A percentile compares a stretch with the other conserved stretches of the same genome.
Evolutionary conservation across 2,329 filamentous ascomycete species (phyloP).

Genomic region (Fusarium sp.): DNA sequence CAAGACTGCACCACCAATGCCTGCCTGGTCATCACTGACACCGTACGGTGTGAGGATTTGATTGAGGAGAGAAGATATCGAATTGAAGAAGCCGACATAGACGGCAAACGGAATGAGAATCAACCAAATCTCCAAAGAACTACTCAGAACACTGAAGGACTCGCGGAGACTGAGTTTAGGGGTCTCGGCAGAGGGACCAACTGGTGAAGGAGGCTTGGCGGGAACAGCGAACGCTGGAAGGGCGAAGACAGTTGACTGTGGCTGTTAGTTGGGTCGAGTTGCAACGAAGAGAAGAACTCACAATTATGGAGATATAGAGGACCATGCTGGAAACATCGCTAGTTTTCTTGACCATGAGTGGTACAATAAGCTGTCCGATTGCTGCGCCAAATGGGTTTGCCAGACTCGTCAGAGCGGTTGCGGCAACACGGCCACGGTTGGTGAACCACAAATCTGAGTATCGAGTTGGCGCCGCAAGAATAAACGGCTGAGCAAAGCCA

Average conservation of each 20-base stretch:
- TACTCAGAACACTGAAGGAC: conserved; percentile 64
- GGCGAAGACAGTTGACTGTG: conserved; percentile 61
- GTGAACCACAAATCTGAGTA: conserved; percentile 98
- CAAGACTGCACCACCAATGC: conserved; percentile 88
- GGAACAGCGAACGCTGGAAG: conserved; percentile 88
- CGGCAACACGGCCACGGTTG: conserved; percentile 82
- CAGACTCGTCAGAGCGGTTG: conserved; percentile 85
- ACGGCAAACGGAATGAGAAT: conserved; percentile 83
- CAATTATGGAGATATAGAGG: conserved; percentile 85
- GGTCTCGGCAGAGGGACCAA: conserved; percentile 73
- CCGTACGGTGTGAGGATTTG: conserved; percentile 90
- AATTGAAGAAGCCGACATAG: conserved; percentile 96
- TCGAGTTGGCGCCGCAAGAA: conserved; percentile 86
- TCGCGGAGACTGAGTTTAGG: conserved; percentile 65
- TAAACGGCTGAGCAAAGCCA: conserved; percentile 91
- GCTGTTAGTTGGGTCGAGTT: conserved; percentile 23
- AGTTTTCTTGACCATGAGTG: conserved; percentile 75
- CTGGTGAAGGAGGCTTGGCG: conserved; percentile 79
- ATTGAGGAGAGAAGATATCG: conserved; percentile 86
- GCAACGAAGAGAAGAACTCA: conserved; percentile 56
- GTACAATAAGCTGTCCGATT: conserved; percentile 86
- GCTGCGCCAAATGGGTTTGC: conserved; percentile 93
- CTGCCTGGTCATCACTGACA: conserved; percentile 85
- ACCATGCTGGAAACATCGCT: conserved; percentile 82
- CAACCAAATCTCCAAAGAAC: conserved; percentile 80